Evolutionary conservation across 2,329 filamentous ascomycete genomes (phyloP).

Genomic region (Sclerotinia nivalis): DNA sequence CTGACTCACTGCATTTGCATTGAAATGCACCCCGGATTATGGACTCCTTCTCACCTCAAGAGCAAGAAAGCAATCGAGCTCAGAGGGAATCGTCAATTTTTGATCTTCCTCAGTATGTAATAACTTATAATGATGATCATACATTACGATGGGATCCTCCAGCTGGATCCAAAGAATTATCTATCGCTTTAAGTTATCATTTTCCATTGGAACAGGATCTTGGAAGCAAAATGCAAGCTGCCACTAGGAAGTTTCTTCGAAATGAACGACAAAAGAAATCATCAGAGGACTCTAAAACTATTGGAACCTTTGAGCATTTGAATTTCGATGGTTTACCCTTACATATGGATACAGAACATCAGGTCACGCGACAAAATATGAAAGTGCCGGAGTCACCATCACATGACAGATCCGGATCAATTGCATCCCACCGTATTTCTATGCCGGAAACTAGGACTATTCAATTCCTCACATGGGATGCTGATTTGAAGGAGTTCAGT

Average conservation of each 20-base stretch:
- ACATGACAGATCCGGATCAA: conserved; percentile 13
- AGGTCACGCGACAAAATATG: conserved; percentile 10
- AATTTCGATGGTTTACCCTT: conserved; percentile 10
- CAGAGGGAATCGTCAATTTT: conserved; percentile 23
- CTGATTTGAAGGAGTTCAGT: conserved; percentile 25
- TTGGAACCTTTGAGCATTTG: not conserved
- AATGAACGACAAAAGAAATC: conserved; percentile 17
- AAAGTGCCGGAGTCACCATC: conserved; percentile 13
- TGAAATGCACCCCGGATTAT: conserved; percentile 19
- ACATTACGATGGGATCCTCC: conserved; percentile 29
- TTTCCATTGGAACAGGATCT: conserved; percentile 28
- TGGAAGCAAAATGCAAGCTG: conserved; percentile 30
- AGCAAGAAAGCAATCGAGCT: conserved; percentile 14
- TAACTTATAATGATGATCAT: conserved; percentile 27
- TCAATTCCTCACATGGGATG: conserved; percentile 25
- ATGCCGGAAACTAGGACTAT: conserved; percentile 19
- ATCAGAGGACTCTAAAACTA: not conserved
- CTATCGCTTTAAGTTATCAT: conserved; percentile 31
- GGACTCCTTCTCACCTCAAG: conserved; percentile 15
- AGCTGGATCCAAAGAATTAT: conserved; percentile 28
- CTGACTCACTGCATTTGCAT: conserved; percentile 8
- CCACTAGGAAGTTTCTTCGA: conserved; percentile 25
- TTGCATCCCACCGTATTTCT: conserved; percentile 11
- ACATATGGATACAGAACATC: conserved; percentile 8
- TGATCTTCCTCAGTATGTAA: conserved; percentile 26